Conservation (phyloP, 2,329 filamentous ascomycete species). For the Mollisia scopiformis region DNA sequence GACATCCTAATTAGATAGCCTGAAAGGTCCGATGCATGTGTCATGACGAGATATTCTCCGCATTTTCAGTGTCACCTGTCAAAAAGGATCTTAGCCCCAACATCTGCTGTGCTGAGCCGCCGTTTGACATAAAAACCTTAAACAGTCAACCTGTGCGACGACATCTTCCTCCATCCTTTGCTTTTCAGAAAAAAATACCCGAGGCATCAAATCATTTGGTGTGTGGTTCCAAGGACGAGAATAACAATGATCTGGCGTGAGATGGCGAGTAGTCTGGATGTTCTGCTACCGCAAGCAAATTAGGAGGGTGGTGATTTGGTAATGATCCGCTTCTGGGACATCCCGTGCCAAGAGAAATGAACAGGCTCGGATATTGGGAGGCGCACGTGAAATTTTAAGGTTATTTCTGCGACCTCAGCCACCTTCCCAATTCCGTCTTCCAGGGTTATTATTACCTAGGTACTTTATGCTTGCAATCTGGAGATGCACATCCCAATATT, state of each 20-base stretch:
- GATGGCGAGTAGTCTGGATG: background rate
- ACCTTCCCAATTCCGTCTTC: background rate
- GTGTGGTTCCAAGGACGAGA: background rate
- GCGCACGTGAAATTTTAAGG: slow-evolving; percentile 5
- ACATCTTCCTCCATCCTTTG: no score
- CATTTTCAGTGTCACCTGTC: background rate
- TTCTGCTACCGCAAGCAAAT: no score
- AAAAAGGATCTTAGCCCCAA: background rate
- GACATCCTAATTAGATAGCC: background rate
- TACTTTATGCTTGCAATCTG: no score
- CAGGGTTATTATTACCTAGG: no score
- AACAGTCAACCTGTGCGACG: no score
- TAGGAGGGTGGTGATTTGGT: background rate
- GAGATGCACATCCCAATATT: background rate
- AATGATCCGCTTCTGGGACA: no score
- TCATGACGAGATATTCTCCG: background rate
- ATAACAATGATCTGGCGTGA: background rate
- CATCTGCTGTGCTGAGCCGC: background rate
- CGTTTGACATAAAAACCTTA: background rate
- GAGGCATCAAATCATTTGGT: background rate
- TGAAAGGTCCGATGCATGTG: background rate
- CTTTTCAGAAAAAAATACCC: background rate
- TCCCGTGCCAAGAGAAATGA: background rate
- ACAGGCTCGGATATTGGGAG: background rate
- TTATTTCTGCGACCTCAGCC: slow-evolving; percentile 1